Evolutionary conservation across 2,329 filamentous ascomycete genomes (phyloP), one percentile per base, ranked within the genome.

Genomic region (Helminthosporium solani): DNA sequence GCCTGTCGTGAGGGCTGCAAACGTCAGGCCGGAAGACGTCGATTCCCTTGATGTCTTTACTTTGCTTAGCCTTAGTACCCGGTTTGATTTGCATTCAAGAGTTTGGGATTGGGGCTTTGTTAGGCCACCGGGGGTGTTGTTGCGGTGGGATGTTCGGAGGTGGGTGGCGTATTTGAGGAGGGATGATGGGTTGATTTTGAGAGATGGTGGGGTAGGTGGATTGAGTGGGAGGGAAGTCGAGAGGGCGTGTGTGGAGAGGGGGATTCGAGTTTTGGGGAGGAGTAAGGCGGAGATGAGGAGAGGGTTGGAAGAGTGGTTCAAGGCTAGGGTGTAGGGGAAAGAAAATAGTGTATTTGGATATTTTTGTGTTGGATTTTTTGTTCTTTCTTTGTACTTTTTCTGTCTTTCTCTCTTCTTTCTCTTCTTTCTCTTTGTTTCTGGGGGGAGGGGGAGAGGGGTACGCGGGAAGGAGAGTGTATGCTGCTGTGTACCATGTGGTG

Each of bases 161-260:
- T 75, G 79, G 52, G 71, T 89, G 56, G 71, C 76, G 33, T 88
- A 87, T 62, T 66, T 96, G 51, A 77, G 78, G 36, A 71, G 77
- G 30, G 91, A 96, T 70, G 89, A 95, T 70, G 70, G 62, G 52
- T 73, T 92, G 66, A 78, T 96, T 38, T 60, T 77, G 15, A 72
- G 76, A 30, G 79, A 81, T 37, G 87, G 87, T 1, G 87, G 85
- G 0, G 77, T 80, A 4, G 54, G 63, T 2, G 78, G 71, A 18
- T 72, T 95, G 57, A 78, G 78, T 53, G 70, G 70, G 7, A 79
- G 81, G 31, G 89, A 95, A 73, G 72, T 90, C 16, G 72, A 73
- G 49, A 78, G 89, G 48, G 88, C 88, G 12, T 87, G 86, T 58
- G 77, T 82, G 46, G 87, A 90, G 53, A 46, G 67, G 36, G 67